Evolutionary conservation across 2,329 filamentous ascomycete genomes (phyloP).

Genomic region (Xylaria polymorpha): DNA sequence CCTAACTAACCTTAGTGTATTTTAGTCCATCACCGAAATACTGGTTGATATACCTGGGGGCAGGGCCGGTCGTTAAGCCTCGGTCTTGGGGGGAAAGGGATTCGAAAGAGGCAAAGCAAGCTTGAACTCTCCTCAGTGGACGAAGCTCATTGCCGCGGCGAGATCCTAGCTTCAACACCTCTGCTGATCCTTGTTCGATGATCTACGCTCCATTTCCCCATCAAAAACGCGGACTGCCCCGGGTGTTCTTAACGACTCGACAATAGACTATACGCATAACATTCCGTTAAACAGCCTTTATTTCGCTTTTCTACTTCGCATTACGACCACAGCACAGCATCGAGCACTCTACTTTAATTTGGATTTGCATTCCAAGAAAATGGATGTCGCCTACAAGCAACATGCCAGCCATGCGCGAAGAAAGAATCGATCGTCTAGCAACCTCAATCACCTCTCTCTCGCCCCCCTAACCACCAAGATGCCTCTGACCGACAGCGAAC

Average conservation of each 20-base stretch:
- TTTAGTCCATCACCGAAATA: background rate
- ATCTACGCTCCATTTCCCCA: slow-evolving; percentile 34
- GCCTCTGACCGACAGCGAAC: slow-evolving; percentile 66
- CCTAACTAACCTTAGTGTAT: background rate
- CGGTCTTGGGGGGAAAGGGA: slow-evolving; percentile 9
- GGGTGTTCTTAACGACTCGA: slow-evolving; percentile 1
- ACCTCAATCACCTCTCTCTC: slow-evolving; percentile 69
- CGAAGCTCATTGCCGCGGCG: slow-evolving; percentile 18
- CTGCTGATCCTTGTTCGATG: slow-evolving; percentile 31
- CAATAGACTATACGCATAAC: slow-evolving; percentile 6
- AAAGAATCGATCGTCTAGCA: slow-evolving; percentile 69
- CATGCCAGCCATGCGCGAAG: slow-evolving; percentile 67
- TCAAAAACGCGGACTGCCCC: slow-evolving; percentile 34
- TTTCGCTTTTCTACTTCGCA: background rate
- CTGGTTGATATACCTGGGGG: background rate
- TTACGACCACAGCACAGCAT: background rate
- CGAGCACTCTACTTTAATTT: background rate
- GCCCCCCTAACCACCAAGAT: slow-evolving; percentile 73
- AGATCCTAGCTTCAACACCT: slow-evolving; percentile 24
- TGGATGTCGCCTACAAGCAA: slow-evolving; percentile 72
- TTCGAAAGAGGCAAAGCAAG: background rate
- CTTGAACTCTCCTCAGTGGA: slow-evolving; percentile 21
- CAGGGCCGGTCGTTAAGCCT: slow-evolving; percentile 5
- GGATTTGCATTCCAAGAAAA: slow-evolving; percentile 42
- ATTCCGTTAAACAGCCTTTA: slow-evolving; percentile 14